Base-by-base conservation (phyloP, 2,329 filamentous ascomycete species). In the Fusarium xylarioides region DNA sequence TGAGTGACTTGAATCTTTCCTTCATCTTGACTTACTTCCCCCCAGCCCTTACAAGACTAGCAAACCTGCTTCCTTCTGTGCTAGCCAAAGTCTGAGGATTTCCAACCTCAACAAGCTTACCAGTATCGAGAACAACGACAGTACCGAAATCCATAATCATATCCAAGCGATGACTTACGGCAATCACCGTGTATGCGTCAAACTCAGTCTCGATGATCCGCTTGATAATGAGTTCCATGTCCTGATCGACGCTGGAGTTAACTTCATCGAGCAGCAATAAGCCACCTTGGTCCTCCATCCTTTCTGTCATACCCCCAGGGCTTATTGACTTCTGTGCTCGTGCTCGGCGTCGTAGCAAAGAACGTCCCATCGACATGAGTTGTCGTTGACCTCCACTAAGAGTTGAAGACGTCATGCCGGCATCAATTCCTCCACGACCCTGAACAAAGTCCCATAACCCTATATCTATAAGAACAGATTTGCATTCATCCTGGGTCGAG, bases 351-450 rank as follows among this genome's bases (percentile, higher is more conserved):
- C 86, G 81, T 18, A 92, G 79, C 21, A 92, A 82, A 0, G 89
- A 90, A 1, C 90, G 82, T 1, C 88, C 90, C 4, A 92, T 83
- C 71, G 86, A 89, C 74, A 93, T 90, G 1, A 92, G 83, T 76
- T 92, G 91, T 63, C 85, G 85, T 78, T 92, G 90, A 1, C 91
- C 91, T 46, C 86, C 85, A 11, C 85, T 87, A 11, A 91, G 81
- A 59, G 83, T 81, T 14, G 87, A 82, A 4, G 84, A 80, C 18
- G 82, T 82, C 69, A 91, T 84, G 7, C 63, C 71, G 0, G 76
- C 75, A 2, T 76, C 66, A 0, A 85, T 74, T 0, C 83, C 82
- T 4, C 82, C 83, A 4, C 77, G 73, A 11, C 78, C 75, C 1
- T 75, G 57, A 3, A 84, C 74, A 18, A 83, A 78, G 1, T 58